Base-by-base conservation (phyloP, 1,139 yeast species). In the Magnusiomyces magnusii region DNA sequence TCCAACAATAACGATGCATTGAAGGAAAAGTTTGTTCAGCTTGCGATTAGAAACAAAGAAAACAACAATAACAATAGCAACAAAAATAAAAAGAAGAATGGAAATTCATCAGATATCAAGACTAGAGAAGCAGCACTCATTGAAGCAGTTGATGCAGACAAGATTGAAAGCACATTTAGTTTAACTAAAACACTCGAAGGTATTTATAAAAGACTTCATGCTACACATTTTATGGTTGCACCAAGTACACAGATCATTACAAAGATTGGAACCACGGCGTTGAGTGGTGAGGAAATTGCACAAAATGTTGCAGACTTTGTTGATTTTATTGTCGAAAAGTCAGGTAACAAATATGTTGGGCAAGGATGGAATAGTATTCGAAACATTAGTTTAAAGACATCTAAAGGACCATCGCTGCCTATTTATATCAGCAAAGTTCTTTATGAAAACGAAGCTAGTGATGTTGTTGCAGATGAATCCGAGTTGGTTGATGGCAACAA, bases 401-500 rank as follows among this genome's bases (percentile, higher is more conserved):
- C 78, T 58, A 72, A 74, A 53, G 88, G 97, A 27, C 97, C 97
- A 31, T 82, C 93, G 24, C 77, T 93, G 68, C 98, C 99, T 50
- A 77, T 93, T 62, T 93, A 78, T 74, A 82, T 85, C 68, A 77
- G 86, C 54, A 86, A 86, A 47, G 79, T 78, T 61, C 78, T 89
- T 55, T 83, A 81, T 71, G 61, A 58, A 25, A 53, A 55, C 31
- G 74, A 73, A n/a, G 80, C 75, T 39, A 81, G 72, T 55, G 74
- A 77, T 58, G 71, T 71, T 47, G 68, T 68, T 36, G 67, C 65
- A 39, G 67, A 63, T 31, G 63, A 74, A 53, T 66, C 71, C 13
- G 65, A 67, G 39, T 66, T 66, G n/a, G 69, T 65, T 19, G 67
- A 66, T n/a, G 61, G 65, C 19, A 69, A 68, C 19, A 31, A n/a